phyloP scores from a whole-genome alignment of 2,329 filamentous ascomycete genomes.

The Cordyceps fumosorosea region DNA sequence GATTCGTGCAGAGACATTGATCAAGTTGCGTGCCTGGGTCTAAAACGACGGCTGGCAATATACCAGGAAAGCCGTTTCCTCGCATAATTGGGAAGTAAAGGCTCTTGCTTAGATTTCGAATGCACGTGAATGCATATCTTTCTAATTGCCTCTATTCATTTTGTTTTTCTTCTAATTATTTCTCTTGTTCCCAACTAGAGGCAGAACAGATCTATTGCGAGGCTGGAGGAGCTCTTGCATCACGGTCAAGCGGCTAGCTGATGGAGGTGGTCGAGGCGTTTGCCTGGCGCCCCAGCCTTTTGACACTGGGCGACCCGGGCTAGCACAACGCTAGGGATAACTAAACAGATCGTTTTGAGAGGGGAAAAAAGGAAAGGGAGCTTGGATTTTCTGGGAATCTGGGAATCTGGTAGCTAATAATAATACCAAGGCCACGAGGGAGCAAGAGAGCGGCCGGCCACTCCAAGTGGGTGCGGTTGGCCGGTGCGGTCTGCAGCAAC shows the following conservation, averaged over 20 bases:
- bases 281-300: neutral
- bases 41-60: neutral
- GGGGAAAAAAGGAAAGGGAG: neutral
- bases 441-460: neutral
- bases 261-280: neutral
- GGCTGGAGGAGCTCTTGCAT: neutral
- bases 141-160: too few species aligned
- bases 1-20: neutral
- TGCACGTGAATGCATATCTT: too few species aligned
- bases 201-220: neutral
- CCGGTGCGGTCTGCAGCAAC: conserved; percentile 5
- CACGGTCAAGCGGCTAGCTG: neutral
- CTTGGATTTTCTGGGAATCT: neutral
- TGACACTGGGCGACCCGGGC: neutral
- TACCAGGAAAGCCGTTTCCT: neutral
- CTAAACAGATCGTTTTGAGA: neutral
- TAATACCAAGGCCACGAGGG: neutral
- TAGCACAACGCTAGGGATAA: neutral
- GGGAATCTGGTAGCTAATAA: neutral
- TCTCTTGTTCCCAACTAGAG: too few species aligned
- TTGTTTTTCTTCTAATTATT: too few species aligned
- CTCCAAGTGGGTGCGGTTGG: neutral
- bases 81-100: neutral
- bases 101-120: too few species aligned
- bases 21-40: neutral